Conservation (phyloP, 352 stramenopile genomes). For the Globisporangium echinulatum region DNA sequence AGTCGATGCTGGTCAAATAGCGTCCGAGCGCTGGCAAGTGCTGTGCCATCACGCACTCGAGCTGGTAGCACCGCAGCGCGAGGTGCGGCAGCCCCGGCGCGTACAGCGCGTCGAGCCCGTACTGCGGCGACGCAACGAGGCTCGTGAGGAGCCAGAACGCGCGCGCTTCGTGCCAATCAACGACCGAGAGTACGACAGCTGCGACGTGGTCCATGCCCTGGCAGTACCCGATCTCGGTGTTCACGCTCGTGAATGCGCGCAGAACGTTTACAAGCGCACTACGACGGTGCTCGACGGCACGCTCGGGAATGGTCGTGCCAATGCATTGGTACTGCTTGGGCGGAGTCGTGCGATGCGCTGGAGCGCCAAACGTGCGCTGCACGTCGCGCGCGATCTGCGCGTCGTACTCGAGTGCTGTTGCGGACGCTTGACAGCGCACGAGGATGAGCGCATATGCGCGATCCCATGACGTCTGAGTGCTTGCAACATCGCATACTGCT, state of each 20-base stretch:
- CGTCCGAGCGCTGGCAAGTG: conserved; percentile 33
- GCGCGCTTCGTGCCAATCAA: conserved; percentile 55
- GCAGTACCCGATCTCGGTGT: conserved; percentile 68
- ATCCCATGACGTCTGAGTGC: conserved; percentile 9
- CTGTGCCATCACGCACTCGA: conserved; percentile 39
- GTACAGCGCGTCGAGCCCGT: conserved; percentile 58
- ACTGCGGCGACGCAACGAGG: conserved; percentile 42
- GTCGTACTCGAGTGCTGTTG: conserved; percentile 35
- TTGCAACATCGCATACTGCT: neutral
- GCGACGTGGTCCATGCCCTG: conserved; percentile 73
- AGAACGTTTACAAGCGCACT: conserved; percentile 51
- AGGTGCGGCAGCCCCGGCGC: conserved; percentile 49
- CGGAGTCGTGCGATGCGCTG: conserved; percentile 32
- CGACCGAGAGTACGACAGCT: conserved; percentile 52
- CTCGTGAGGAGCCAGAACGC: conserved; percentile 71
- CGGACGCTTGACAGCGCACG: conserved; percentile 25
- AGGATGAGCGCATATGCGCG: conserved; percentile 50
- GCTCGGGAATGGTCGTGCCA: conserved; percentile 6
- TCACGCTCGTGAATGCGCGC: conserved; percentile 53
- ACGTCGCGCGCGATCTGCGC: conserved; percentile 67
- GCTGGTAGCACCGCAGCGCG: conserved; percentile 59
- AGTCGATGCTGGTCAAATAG: conserved; percentile 54
- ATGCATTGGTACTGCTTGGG: conserved; percentile 16
- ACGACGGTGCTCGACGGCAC: conserved; percentile 24
- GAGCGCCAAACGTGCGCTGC: conserved; percentile 60